Evolutionary conservation across 495 filamentous ascomycete genomes (phyloP).

Genomic region (Daldinia grandis): DNA sequence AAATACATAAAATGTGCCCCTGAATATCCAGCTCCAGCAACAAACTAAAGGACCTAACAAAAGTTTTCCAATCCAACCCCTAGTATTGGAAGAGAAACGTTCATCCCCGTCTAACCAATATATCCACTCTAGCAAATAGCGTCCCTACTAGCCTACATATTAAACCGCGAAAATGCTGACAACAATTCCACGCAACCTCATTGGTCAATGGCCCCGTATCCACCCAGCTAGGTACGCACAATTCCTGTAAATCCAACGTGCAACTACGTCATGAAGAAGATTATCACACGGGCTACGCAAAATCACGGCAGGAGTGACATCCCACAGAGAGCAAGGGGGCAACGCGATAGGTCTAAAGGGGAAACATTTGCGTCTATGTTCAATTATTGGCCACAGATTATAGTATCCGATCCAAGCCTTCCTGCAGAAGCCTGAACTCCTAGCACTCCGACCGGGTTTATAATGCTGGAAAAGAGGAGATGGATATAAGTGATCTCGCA

Average conservation of each 20-base stretch:
- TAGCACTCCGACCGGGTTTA: slow-evolving; percentile 28
- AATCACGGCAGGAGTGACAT: not conserved
- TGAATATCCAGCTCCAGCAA: not conserved
- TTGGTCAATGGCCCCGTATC: slow-evolving; percentile 25
- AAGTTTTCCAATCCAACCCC: not conserved
- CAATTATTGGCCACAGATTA: slow-evolving; percentile 37
- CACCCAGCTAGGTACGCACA: slow-evolving; percentile 4
- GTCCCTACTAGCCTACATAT: not conserved
- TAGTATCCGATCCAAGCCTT: slow-evolving; percentile 40
- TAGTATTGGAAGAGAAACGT: not conserved
- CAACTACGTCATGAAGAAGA: slow-evolving; percentile 33
- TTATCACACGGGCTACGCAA: not conserved
- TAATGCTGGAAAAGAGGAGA: slow-evolving; percentile 44
- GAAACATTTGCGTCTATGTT: slow-evolving; percentile 13
- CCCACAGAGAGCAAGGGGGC: not conserved
- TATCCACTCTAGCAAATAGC: not conserved
- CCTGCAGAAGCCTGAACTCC: slow-evolving; percentile 37
- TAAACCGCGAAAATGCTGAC: not conserved
- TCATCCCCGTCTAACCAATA: not conserved
- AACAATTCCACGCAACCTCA: slow-evolving; percentile 5
- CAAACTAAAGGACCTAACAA: not conserved
- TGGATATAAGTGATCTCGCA: slow-evolving; percentile 43
- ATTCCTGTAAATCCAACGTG: slow-evolving; percentile 15
- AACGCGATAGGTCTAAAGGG: not conserved
- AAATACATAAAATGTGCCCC: not conserved